Evolutionary conservation across 176 grass and related monocot species (phyloP).

Genomic region (Phragmites australis): DNA sequence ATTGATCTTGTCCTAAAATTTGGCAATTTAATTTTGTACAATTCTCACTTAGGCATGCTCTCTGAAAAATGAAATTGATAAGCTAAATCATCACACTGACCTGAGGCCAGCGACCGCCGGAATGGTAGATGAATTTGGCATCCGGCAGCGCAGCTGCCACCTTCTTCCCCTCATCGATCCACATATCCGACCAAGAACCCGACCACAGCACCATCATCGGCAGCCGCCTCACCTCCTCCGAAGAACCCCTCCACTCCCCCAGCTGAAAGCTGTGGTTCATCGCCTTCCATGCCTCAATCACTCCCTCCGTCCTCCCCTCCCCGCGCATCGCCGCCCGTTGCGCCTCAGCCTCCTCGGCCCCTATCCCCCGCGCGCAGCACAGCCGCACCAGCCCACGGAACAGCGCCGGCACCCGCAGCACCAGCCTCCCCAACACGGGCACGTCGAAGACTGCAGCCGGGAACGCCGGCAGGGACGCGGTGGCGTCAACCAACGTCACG

Average conservation of each 20-base stretch:
- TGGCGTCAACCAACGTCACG: conserved; percentile 64
- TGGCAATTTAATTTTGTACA: neutral
- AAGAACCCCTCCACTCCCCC: conserved; percentile 53
- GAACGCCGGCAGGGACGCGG: conserved; percentile 56
- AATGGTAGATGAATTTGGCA: conserved; percentile 72
- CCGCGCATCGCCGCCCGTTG: conserved; percentile 50
- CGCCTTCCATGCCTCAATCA: conserved; percentile 60
- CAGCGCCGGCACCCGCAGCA: conserved; percentile 54
- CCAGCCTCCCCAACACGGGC: conserved; percentile 54
- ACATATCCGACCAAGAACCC: conserved; percentile 73
- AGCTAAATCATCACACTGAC: conserved; percentile 32
- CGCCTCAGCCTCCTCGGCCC: conserved; percentile 38
- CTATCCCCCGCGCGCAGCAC: conserved; percentile 66
- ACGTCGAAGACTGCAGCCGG: conserved; percentile 60
- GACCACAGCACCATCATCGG: conserved; percentile 78
- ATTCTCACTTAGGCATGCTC: neutral
- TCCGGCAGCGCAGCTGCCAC: conserved; percentile 41
- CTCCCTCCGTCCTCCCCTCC: conserved; percentile 45
- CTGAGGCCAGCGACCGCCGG: conserved; percentile 83
- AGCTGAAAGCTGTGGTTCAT: conserved; percentile 86
- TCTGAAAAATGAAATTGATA: neutral
- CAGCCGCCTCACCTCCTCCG: conserved; percentile 48
- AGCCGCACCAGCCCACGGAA: conserved; percentile 61
- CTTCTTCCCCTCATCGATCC: conserved; percentile 80
- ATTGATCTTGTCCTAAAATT: neutral